Conservation (phyloP, 257 asterid genomes). For the Ligustrum vulgare region DNA sequence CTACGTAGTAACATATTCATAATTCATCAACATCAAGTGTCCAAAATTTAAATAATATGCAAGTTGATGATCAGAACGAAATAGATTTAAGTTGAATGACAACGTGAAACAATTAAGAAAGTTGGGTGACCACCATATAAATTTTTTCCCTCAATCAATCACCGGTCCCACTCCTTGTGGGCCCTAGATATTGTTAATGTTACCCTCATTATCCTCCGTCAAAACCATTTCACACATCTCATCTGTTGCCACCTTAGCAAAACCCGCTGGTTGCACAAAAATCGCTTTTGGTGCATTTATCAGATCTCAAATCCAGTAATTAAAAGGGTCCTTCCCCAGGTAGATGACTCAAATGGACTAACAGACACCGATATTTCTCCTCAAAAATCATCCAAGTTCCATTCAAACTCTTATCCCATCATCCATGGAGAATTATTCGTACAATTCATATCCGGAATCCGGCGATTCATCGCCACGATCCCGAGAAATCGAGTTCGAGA, state of each 20-base stretch:
- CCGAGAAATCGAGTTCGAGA: slow-evolving; percentile 84
- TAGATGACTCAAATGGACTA: slow-evolving; percentile 12
- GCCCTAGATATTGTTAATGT: neutral
- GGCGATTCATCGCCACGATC: slow-evolving; percentile 93
- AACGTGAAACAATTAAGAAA: neutral
- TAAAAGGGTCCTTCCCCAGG: neutral
- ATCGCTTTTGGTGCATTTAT: neutral
- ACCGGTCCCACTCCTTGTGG: slow-evolving; percentile 7
- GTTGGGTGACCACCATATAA: neutral
- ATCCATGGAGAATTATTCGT: slow-evolving; percentile 68
- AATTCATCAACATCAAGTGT: no score
- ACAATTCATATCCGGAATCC: slow-evolving; percentile 80
- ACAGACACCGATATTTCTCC: neutral
- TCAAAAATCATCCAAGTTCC: neutral
- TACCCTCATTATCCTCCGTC: slow-evolving; percentile 4
- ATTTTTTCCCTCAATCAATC: slow-evolving; percentile 8
- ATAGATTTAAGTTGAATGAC: no score
- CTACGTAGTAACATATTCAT: no score
- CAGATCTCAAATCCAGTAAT: neutral
- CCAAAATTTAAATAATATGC: no score
- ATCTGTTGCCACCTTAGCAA: slow-evolving; percentile 32
- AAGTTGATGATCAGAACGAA: no score
- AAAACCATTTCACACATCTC: slow-evolving; percentile 23
- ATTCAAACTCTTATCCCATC: neutral
- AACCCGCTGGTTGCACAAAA: neutral